Evolutionary conservation across 2,329 filamentous ascomycete genomes (phyloP).

Genomic region (Fusarium circinatum): DNA sequence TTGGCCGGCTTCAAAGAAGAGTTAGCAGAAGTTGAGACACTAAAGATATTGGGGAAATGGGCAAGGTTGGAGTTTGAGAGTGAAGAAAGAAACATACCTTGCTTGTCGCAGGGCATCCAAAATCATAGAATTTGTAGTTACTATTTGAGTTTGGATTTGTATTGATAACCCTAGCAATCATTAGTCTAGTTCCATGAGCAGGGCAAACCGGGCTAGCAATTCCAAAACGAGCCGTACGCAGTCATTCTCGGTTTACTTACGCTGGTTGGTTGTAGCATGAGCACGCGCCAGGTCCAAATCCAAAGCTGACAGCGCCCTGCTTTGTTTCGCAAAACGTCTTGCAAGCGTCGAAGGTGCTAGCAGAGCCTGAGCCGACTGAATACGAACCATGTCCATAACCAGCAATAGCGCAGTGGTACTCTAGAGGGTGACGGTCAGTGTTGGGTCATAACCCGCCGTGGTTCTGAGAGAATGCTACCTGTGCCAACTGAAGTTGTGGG

Average conservation of each 20-base stretch:
- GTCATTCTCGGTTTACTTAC: not conserved
- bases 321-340: not conserved
- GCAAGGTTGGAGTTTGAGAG: too few relatives aligned
- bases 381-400: not conserved
- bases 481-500: accelerated
- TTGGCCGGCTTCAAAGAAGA: not conserved
- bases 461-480: accelerated
- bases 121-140: not conserved
- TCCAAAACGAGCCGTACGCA: accelerated
- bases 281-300: accelerated
- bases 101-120: not conserved
- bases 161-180: not conserved
- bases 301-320: not conserved
- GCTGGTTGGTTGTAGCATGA: accelerated
- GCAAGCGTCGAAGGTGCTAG: not conserved
- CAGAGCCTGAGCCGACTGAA: not conserved
- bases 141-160: accelerated
- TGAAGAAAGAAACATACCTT: too few relatives aligned
- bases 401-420: not conserved
- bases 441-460: accelerated
- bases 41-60: too few relatives aligned
- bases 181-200: not conserved
- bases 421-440: accelerated
- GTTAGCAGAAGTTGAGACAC: not conserved
- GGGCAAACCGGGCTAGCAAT: accelerated